These are phyloP conservation scores for Didymella sp. DNA, from an alignment of 2,329 filamentous ascomycete genomes.

Conservation along the genomic window DNA sequence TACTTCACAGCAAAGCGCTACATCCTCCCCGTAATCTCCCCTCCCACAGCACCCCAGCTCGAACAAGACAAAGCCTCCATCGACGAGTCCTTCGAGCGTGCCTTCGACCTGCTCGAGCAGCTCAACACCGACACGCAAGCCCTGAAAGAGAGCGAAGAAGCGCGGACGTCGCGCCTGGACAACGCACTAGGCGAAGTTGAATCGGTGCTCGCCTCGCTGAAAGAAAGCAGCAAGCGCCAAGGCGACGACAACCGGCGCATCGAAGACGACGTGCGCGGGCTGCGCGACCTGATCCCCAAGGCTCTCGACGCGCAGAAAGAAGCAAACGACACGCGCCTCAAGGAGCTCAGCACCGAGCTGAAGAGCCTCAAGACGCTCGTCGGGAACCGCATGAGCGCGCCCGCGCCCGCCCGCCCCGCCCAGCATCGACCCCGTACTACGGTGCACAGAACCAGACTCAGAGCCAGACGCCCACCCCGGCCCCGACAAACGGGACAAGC, in stretches of 20 bases:
- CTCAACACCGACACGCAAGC: constrained; percentile 87
- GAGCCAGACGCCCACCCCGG: constrained; percentile 24
- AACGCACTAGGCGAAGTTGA: constrained; percentile 83
- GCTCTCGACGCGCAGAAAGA: constrained; percentile 89
- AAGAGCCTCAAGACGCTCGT: constrained; percentile 92
- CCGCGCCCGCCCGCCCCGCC: constrained; percentile 36
- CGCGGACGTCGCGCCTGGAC: constrained; percentile 84
- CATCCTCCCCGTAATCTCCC: constrained; percentile 86
- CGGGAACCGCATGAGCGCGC: constrained; percentile 62
- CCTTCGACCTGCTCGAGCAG: constrained; percentile 90
- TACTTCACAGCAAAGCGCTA: constrained; percentile 90
- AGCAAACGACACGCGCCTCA: constrained; percentile 77
- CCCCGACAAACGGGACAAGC: constrained; percentile 39
- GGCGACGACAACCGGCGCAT: constrained; percentile 88
- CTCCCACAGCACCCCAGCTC: constrained; percentile 90
- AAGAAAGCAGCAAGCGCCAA: constrained; percentile 77
- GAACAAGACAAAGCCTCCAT: constrained; percentile 93
- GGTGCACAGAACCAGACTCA: constrained; percentile 24
- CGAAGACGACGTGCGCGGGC: constrained; percentile 80
- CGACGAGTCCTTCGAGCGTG: constrained; percentile 90
- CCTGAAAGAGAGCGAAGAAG: constrained; percentile 85
- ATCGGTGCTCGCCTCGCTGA: constrained; percentile 79
- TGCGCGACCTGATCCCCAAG: constrained; percentile 87
- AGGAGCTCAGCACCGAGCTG: constrained; percentile 85
- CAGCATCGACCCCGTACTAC: constrained; percentile 35